Conservation (phyloP, 2,329 filamentous ascomycete species). For the Myriosclerotinia duriaeana region DNA sequence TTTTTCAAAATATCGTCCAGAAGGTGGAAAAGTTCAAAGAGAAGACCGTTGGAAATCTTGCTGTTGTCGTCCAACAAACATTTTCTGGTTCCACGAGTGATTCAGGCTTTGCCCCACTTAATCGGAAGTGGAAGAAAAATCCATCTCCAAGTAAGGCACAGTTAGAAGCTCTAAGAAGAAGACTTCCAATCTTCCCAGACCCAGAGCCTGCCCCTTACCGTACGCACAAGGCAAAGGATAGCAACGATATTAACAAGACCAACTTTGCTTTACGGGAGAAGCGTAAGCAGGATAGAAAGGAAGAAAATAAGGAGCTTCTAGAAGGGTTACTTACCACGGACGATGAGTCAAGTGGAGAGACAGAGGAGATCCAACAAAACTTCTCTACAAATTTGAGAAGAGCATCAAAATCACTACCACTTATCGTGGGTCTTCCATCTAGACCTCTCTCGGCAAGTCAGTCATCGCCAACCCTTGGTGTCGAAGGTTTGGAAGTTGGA, state of each 20-base stretch:
- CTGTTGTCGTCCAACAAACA: not conserved
- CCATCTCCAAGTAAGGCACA: constrained; percentile 35
- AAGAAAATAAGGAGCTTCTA: constrained; percentile 17
- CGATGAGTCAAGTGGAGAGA: not conserved
- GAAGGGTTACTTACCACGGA: not conserved
- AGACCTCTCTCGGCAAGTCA: not conserved
- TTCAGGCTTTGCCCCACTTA: constrained; percentile 4
- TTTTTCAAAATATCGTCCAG: not conserved
- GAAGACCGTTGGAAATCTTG: constrained; percentile 13
- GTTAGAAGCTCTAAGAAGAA: constrained; percentile 31
- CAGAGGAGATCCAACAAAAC: not conserved
- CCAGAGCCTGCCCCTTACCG: constrained; percentile 2
- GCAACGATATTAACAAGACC: constrained; percentile 13
- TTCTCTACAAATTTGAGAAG: not conserved
- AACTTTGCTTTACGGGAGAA: constrained; percentile 6
- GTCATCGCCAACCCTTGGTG: constrained; percentile 7
- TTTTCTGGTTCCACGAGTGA: constrained; percentile 11
- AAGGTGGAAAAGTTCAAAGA: not conserved
- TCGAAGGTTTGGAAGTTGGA: constrained; percentile 10
- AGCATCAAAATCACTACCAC: not conserved
- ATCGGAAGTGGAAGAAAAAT: constrained; percentile 32
- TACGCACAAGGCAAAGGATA: constrained; percentile 10
- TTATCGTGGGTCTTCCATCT: not conserved
- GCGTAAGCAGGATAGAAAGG: not conserved
- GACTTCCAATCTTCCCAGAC: constrained; percentile 7